A percentile compares a stretch with the other conserved stretches of the same genome.
Evolutionary conservation across 441 rosid species (phyloP).

Genomic region (Populus hybrid): DNA sequence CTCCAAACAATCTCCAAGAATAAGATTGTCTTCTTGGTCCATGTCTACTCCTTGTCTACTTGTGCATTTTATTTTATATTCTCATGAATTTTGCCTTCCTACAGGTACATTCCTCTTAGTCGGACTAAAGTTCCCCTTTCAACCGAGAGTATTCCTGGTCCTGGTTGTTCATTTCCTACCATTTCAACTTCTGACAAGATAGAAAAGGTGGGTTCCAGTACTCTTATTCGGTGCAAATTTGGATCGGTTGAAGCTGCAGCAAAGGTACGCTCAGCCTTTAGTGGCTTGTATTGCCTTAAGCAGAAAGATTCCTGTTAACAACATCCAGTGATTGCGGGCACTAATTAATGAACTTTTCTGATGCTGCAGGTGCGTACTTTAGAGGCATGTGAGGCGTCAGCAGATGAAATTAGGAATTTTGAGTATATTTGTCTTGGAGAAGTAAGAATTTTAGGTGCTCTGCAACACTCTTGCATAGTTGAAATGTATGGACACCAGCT

Average conservation of each 20-base stretch:
- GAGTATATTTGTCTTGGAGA: constrained; percentile 88
- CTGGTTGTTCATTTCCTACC: constrained; percentile 57
- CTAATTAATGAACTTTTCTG: constrained; percentile 9
- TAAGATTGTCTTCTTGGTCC: background rate
- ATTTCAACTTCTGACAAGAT: constrained; percentile 49
- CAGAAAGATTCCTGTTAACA: background rate
- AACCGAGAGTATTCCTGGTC: constrained; percentile 31
- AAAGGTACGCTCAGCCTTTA: constrained; percentile 46
- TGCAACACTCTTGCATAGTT: constrained; percentile 83
- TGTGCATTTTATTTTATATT: constrained; percentile 1
- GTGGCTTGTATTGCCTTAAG: constrained; percentile 2
- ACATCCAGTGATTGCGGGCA: background rate
- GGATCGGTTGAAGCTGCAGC: constrained; percentile 74
- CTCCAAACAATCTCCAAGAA: background rate
- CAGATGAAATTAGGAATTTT: constrained; percentile 62
- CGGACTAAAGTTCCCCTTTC: constrained; percentile 43
- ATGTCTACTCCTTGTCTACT: background rate
- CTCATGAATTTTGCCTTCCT: constrained; percentile 26
- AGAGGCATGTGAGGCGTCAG: constrained; percentile 50
- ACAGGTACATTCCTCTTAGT: constrained; percentile 81
- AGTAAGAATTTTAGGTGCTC: constrained; percentile 72
- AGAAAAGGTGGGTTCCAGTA: constrained; percentile 55
- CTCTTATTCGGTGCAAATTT: constrained; percentile 55
- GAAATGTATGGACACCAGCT: constrained; percentile 87
- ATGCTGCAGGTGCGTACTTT: constrained; percentile 61